Conservation (phyloP, 2,329 filamentous ascomycete species). For the Fusarium praegraminearum region DNA sequence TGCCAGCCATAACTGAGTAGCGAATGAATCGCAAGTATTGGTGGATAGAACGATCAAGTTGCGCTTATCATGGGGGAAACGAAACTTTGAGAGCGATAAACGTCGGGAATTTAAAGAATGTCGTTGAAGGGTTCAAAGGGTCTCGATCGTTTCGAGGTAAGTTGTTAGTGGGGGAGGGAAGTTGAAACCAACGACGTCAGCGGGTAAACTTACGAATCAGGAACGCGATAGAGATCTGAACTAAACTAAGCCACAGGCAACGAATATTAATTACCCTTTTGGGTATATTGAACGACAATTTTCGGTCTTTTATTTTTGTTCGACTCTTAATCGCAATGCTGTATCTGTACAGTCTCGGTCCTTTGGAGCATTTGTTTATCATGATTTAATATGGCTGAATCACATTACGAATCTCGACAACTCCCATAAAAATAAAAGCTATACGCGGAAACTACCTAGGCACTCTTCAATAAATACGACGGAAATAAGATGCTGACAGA, state of each 20-base stretch:
- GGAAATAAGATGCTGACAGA: conserved; percentile 15
- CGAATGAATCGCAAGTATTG: conserved; percentile 4
- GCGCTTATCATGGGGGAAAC: conserved; percentile 5
- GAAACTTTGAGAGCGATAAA: background rate
- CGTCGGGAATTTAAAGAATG: conserved; percentile 6
- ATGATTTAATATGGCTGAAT: background rate
- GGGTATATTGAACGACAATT: background rate
- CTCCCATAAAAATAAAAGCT: background rate
- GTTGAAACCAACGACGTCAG: conserved; percentile 34
- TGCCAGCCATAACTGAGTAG: conserved; percentile 43
- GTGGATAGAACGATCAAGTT: background rate
- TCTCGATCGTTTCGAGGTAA: background rate
- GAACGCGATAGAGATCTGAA: conserved; percentile 9
- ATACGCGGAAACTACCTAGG: background rate
- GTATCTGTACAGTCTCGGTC: background rate
- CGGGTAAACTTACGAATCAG: conserved; percentile 18
- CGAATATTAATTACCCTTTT: conserved; percentile 4
- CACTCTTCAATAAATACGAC: conserved; percentile 4
- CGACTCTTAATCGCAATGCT: background rate
- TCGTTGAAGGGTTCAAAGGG: conserved; percentile 1
- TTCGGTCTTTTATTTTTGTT: background rate
- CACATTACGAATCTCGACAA: background rate
- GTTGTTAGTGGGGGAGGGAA: conserved; percentile 22
- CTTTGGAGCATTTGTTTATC: background rate
- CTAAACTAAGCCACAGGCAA: conserved; percentile 20